phyloP scores from a whole-genome alignment of 495 filamentous ascomycete genomes.

The Tuber borchii region DNA sequence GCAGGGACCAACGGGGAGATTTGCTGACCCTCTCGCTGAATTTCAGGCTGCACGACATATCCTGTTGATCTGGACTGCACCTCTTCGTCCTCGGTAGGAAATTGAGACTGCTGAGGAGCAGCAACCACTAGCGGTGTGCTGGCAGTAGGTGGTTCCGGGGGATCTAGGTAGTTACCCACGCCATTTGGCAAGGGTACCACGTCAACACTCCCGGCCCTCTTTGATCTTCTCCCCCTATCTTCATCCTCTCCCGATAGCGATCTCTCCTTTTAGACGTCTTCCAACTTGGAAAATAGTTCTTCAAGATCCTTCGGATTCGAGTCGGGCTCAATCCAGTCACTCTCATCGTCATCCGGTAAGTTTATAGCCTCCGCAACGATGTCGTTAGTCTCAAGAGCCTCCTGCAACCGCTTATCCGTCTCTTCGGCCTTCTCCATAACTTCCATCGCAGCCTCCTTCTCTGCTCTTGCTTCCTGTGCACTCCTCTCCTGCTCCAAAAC shows the following conservation, averaged over 20 bases:
- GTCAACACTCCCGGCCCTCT: slow-evolving; percentile 9
- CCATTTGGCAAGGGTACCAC: neutral
- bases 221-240: slow-evolving; percentile 11
- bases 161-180: neutral
- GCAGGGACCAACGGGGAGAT: neutral
- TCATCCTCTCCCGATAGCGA: slow-evolving; percentile 13
- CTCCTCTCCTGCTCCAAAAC: slow-evolving; percentile 35
- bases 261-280: slow-evolving; percentile 25
- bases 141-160: neutral
- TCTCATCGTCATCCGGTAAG: slow-evolving; percentile 27
- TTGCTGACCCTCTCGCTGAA: neutral
- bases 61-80: neutral
- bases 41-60: neutral
- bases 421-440: slow-evolving; percentile 39
- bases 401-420: slow-evolving; percentile 31
- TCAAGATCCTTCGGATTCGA: slow-evolving; percentile 7
- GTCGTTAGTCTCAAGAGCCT: slow-evolving; percentile 37
- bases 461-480: slow-evolving; percentile 29
- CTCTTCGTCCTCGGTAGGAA: neutral
- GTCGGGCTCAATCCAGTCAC: neutral
- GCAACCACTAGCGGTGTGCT: neutral
- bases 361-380: slow-evolving; percentile 34
- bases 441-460: slow-evolving; percentile 30
- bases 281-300: slow-evolving; percentile 23
- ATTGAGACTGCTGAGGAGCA: neutral